Evolutionary conservation across 179 eudicot genomes (phyloP), one percentile per base, ranked within the genome.

Genomic region (Beta corolliflora): DNA sequence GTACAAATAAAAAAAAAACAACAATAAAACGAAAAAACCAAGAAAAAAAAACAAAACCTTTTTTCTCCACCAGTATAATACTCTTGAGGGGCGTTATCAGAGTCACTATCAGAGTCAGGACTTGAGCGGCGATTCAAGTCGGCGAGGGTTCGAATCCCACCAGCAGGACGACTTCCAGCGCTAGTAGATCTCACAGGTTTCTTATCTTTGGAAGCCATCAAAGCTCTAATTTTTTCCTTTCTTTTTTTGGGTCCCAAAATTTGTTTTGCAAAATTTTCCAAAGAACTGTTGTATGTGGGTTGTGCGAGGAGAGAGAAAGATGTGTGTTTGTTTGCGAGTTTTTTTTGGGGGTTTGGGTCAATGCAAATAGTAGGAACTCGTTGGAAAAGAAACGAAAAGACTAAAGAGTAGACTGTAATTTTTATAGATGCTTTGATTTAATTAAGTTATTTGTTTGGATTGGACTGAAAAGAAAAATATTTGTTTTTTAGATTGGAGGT

Each of bases 181-280:
- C 84, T 82, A 18, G 84, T 84, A 81, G 92, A 89, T 78, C 90
- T 91, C n/a, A 83, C 83, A 18, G 93, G 85, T 86, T 93, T 93
- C 91, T 93, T 93, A 82, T 93, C 95, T 58, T 92, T 92, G 3
- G 97, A 92, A 31, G 92, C 87, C 96, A 93, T 93, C 13, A 69
- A 68, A 23, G 50, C 48, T 21, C 11, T 14, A 19, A 13, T 64
- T 64, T 14, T 11, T 23, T 36, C 1, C 41, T 36, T 36, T 36
- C 41, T 36, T 36, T 36, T 36, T 31, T 31, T 31, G 36, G 36
- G 36, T 31, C 36, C 36, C 36, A 31, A 31, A 31, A 31, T 1
- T 48, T 48, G 0, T 48, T 48, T 25, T 48, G 52, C 52, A 48
- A 48, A 36, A 48, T 48, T 6, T 48, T 9, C 9, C 52, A 48